Conservation (phyloP, 495 filamentous ascomycete genomes). For the Xylaria cubensis region DNA sequence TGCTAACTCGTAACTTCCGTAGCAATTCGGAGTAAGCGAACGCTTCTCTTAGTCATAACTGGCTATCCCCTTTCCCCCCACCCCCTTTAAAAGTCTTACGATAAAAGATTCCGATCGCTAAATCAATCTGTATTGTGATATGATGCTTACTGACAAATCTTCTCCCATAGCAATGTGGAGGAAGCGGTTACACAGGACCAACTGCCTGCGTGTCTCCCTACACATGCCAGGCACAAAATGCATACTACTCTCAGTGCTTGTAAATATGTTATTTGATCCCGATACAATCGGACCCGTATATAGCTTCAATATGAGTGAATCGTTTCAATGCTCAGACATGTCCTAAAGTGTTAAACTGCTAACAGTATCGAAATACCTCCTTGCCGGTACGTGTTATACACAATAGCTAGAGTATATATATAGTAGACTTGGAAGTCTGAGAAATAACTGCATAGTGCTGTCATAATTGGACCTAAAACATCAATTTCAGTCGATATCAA, state of each 20-base stretch:
- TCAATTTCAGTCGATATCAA: background rate
- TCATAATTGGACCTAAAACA: background rate
- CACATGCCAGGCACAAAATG: conserved; percentile 6
- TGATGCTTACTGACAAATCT: background rate
- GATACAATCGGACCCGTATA: background rate
- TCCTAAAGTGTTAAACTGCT: background rate
- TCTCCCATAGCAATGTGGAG: conserved; percentile 14
- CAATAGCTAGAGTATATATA: background rate
- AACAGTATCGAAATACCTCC: background rate
- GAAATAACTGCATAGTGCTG: background rate
- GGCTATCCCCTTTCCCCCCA: too few species aligned
- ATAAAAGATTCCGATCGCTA: background rate
- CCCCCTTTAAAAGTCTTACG: background rate
- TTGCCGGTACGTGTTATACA: background rate
- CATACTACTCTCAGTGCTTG: background rate
- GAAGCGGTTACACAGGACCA: conserved; percentile 12
- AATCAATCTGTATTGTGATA: background rate
- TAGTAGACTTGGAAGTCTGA: background rate
- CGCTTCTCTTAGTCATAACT: too few species aligned
- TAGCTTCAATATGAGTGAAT: conserved; percentile 9
- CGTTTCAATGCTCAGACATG: background rate
- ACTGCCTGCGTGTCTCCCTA: conserved; percentile 1
- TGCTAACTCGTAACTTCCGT: background rate
- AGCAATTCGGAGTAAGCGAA: conserved; percentile 19
- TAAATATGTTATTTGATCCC: background rate